Evolutionary conservation across 2,329 filamentous ascomycete genomes (phyloP).

Genomic region (Ophiosphaerella narmari): DNA sequence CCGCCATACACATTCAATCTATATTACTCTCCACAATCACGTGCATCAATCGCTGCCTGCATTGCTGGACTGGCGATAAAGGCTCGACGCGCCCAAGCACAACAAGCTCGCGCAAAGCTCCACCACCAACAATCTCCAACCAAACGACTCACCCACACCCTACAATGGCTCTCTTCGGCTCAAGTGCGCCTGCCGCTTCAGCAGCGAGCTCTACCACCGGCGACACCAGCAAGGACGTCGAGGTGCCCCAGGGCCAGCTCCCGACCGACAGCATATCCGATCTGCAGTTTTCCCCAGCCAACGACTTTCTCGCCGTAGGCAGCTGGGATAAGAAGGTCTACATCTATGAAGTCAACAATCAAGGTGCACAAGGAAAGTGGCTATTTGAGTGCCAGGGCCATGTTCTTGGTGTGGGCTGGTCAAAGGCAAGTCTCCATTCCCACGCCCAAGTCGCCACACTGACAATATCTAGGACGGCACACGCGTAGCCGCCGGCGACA

Average conservation of each 20-base stretch:
- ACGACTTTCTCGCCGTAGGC: slow-evolving; percentile 83
- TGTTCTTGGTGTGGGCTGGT: slow-evolving; percentile 84
- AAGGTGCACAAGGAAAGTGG: slow-evolving; percentile 82
- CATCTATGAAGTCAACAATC: slow-evolving; percentile 89
- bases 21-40: neutral
- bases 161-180: slow-evolving; percentile 66
- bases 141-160: neutral
- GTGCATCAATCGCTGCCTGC: neutral
- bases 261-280: slow-evolving; percentile 91
- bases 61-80: slow-evolving; percentile 4
- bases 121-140: slow-evolving; percentile 5
- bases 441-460: slow-evolving; percentile 3
- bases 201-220: slow-evolving; percentile 75
- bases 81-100: slow-evolving; percentile 1
- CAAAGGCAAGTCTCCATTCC: slow-evolving; percentile 66
- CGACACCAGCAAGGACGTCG: slow-evolving; percentile 87
- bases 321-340: slow-evolving; percentile 99
- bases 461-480: slow-evolving; percentile 74
- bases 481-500: slow-evolving; percentile 84
- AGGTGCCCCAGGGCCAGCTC: slow-evolving; percentile 66
- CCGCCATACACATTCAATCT: neutral
- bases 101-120: slow-evolving; percentile 23
- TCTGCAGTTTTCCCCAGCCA: slow-evolving; percentile 76
- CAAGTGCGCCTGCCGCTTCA: slow-evolving; percentile 56
- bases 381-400: slow-evolving; percentile 81